These are phyloP conservation scores for Babesia bigemina DNA, from an alignment of 169 alveolate genomes.

Conservation along the genomic window DNA sequence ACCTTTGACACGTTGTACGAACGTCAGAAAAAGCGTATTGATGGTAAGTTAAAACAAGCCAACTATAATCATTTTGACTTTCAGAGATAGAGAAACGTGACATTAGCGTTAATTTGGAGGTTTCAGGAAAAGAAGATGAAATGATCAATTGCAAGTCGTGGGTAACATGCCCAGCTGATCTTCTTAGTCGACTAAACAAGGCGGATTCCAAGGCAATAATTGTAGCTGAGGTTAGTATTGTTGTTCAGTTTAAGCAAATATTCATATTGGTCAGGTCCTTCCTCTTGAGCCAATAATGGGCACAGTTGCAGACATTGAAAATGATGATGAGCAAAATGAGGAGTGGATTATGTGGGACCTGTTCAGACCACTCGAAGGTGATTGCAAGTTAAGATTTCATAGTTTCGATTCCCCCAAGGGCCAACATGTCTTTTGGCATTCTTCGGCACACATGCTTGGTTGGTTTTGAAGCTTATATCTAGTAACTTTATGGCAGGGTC, in stretches of 20 bases:
- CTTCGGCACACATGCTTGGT: conserved; percentile 96
- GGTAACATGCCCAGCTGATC: conserved; percentile 54
- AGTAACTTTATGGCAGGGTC: conserved; percentile 73
- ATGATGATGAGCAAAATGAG: conserved; percentile 20
- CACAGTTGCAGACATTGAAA: conserved; percentile 43
- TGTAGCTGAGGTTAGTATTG: conserved; percentile 54
- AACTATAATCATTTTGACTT: neutral
- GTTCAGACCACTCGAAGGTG: conserved; percentile 96
- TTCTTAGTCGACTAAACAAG: conserved; percentile 43
- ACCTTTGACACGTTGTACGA: conserved; percentile 79
- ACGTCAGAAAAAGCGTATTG: conserved; percentile 74
- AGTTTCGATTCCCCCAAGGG: conserved; percentile 94
- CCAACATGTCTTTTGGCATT: conserved; percentile 96
- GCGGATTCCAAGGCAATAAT: conserved; percentile 31
- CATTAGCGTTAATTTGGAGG: conserved; percentile 29
- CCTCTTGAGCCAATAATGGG: conserved; percentile 6
- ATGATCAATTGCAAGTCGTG: conserved; percentile 33
- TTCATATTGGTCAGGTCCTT: neutral
- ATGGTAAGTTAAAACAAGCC: conserved; percentile 14
- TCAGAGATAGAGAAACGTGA: conserved; percentile 42
- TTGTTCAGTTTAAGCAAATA: neutral
- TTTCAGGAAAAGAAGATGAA: conserved; percentile 27
- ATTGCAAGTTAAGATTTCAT: conserved; percentile 88
- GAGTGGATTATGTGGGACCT: conserved; percentile 93
- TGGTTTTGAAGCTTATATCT: neutral